Base-by-base conservation (phyloP, 2,329 filamentous ascomycete genomes). In the Fusarium mangiferae region DNA sequence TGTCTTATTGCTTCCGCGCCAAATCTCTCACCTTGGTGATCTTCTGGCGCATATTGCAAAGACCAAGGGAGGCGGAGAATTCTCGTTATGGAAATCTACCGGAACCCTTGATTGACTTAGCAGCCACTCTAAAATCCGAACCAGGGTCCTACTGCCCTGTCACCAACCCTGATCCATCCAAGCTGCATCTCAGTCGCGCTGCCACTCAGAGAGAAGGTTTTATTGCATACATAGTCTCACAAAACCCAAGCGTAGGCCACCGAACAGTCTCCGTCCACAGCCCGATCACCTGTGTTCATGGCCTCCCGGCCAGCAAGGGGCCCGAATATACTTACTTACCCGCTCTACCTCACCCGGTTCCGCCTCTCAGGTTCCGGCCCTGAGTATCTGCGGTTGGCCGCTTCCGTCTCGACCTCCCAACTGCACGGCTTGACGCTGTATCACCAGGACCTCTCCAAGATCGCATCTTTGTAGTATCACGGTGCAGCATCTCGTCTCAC, bases 401-500 rank as follows among this genome's bases (percentile, higher is more conserved):
- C 80, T 82, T 80, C 81, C 82, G 80, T 81, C 81, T 82, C 82
- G 82, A 83, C 81, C 82, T 80, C 80, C 81, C 80, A 83, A 82
- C 82, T 83, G 78, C 84, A 85, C 82, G 83, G 82, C 84, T 82
- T 83, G 82, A 86, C 86, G 83, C 80, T 80, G 86, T 88, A 84
- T 83, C 79, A 87, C 86, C 77, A 82, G 80, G 80, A 80, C 79
- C 80, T 63, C 81, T 80, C 82, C 83, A 83, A 82, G 81, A 83
- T 81, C 82, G 45, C 81, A 82, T 82, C 82, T 84, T 83, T 83
- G 79, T 78, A 84, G 85, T 87, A 85, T 85, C 83, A 86, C 85
- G 80, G 82, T 85, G 84, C 84, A 85, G 83, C 84, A 85, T 85
- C 84, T 84, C 84, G 86, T 88, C 84, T 82, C 80, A 87, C 86